Conservation (phyloP, 2,329 filamentous ascomycete genomes). For the Colletotrichum sp. region DNA sequence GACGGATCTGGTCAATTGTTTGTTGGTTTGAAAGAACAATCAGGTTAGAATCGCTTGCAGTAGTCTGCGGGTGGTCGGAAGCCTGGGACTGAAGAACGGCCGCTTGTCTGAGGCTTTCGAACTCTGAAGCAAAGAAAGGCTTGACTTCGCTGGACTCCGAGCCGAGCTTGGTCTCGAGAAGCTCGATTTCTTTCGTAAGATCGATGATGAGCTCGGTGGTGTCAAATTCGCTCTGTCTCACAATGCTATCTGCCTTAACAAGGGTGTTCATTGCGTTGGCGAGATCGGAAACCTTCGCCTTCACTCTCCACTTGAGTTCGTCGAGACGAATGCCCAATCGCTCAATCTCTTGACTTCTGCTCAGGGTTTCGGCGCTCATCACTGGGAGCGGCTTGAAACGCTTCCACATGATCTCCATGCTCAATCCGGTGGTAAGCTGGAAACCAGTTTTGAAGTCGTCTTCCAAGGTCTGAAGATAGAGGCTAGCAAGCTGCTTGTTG, state of each 20-base stretch:
- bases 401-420: conserved; percentile 82
- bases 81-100: conserved; percentile 42
- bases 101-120: conserved; percentile 61
- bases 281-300: conserved; percentile 55
- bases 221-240: conserved; percentile 48
- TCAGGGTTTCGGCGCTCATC: conserved; percentile 46
- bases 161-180: conserved; percentile 51
- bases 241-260: conserved; percentile 58
- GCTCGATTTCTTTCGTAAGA: conserved; percentile 54
- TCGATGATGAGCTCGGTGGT: conserved; percentile 52
- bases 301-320: conserved; percentile 61
- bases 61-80: not conserved
- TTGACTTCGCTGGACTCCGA: conserved; percentile 42
- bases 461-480: conserved; percentile 47
- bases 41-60: conserved; percentile 38
- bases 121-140: conserved; percentile 59
- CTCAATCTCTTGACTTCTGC: conserved; percentile 55
- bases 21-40: conserved; percentile 53
- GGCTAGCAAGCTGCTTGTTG: conserved; percentile 41
- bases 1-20: conserved; percentile 46
- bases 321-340: conserved; percentile 65
- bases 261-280: conserved; percentile 58
- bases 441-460: conserved; percentile 71
- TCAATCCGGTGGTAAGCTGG: conserved; percentile 74
- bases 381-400: conserved; percentile 68